phyloP scores from a whole-genome alignment of 2,329 filamentous ascomycete species.

The Chaetomiaceae sp. region DNA sequence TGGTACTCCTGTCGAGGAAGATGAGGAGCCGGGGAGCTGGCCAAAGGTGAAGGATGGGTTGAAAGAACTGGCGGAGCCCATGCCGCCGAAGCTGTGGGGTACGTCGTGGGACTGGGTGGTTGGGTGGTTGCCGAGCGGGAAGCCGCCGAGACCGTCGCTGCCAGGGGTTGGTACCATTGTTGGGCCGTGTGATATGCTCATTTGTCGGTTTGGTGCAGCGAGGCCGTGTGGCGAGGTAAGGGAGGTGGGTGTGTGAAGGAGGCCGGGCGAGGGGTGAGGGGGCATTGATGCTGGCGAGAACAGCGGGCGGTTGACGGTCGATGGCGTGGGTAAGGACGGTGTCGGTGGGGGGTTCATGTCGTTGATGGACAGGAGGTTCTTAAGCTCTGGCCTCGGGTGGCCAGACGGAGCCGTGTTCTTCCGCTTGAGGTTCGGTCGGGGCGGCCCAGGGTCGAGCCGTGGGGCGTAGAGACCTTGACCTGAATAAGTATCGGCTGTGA shows the following conservation, averaged over 20 bases:
- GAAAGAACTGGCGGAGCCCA: conserved; percentile 33
- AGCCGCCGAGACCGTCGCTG: conserved; percentile 36
- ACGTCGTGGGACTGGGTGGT: conserved; percentile 16
- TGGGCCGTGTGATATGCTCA: conserved; percentile 32
- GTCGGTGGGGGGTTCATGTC: conserved; percentile 31
- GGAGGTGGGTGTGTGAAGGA: conserved; percentile 38
- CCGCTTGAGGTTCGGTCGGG: conserved; percentile 44
- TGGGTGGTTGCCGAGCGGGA: conserved; percentile 30
- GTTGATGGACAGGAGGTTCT: conserved; percentile 34
- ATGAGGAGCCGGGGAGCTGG: conserved; percentile 20
- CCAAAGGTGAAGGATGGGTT: conserved; percentile 41
- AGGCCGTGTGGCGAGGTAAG: conserved; percentile 34
- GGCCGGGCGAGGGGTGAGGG: conserved; percentile 37
- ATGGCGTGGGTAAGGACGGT: conserved; percentile 28
- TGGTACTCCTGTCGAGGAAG: background rate
- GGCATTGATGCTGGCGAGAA: conserved; percentile 34
- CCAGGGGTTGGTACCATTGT: conserved; percentile 29
- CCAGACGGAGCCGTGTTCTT: conserved; percentile 42
- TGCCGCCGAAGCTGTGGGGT: conserved; percentile 29
- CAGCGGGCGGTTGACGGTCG: conserved; percentile 35
- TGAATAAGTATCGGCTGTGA: conserved; percentile 51
- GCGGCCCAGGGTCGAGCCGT: conserved; percentile 29
- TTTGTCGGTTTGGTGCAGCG: conserved; percentile 29
- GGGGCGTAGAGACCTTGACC: conserved; percentile 46
- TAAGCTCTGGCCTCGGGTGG: conserved; percentile 39